A percentile compares a stretch with the other conserved stretches of the same genome.
Conservation (phyloP, 2,329 filamentous ascomycete species). For the Rhytidhysteron rufulum region DNA sequence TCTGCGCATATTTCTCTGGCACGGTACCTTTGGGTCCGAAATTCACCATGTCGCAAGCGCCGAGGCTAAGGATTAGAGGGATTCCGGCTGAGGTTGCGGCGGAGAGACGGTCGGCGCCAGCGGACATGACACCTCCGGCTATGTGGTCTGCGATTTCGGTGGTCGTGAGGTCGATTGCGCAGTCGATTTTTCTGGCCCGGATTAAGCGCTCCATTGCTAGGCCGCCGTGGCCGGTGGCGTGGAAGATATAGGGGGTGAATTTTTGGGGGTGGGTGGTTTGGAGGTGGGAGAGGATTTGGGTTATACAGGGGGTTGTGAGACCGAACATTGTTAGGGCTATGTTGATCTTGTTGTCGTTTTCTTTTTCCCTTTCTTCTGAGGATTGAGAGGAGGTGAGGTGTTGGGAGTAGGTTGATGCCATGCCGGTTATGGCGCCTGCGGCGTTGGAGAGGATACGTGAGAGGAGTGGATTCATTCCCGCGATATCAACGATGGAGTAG, state of each 20-base stretch:
- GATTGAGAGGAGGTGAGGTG: neutral
- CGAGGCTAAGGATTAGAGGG: conserved; percentile 52
- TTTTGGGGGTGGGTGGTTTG: conserved; percentile 21
- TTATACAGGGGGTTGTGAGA: conserved; percentile 65
- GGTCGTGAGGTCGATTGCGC: conserved; percentile 67
- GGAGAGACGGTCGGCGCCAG: conserved; percentile 54
- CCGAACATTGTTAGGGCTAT: conserved; percentile 72
- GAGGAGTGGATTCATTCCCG: conserved; percentile 60
- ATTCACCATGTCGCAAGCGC: conserved; percentile 51
- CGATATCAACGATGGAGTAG: conserved; percentile 68
- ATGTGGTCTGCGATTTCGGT: conserved; percentile 65
- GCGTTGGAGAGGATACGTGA: conserved; percentile 59
- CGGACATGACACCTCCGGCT: conserved; percentile 60
- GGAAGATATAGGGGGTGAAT: conserved; percentile 63
- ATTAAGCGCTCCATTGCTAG: conserved; percentile 65
- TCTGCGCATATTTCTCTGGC: conserved; percentile 50
- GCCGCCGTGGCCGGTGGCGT: conserved; percentile 66
- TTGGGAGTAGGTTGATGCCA: conserved; percentile 47
- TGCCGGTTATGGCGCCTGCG: conserved; percentile 57
- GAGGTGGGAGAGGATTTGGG: conserved; percentile 51
- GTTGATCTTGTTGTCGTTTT: conserved; percentile 37
- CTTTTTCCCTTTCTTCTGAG: conserved; percentile 1
- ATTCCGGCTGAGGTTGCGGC: conserved; percentile 56
- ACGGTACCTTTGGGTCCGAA: conserved; percentile 57
- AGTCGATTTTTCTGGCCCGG: conserved; percentile 56